Base-by-base conservation (phyloP, 331 rosid genomes). In the Pyrus hybrid region DNA sequence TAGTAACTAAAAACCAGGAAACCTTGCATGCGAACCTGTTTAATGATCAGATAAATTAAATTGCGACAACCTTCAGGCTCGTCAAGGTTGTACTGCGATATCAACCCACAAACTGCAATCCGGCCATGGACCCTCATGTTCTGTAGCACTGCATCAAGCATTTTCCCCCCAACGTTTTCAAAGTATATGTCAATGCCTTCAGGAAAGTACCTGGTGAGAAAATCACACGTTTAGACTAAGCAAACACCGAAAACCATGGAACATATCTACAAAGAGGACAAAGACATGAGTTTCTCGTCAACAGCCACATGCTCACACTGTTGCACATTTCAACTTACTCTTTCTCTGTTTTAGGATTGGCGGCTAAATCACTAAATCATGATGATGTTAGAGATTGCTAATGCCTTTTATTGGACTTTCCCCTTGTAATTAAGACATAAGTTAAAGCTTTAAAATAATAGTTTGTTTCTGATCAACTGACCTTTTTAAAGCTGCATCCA, bases 161-260 rank as follows among this genome's bases (percentile, higher is more conserved):
- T 80, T 43, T 75, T 69, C 33, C 83, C 83, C 14, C 80, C 83
- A 9, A 75, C 83, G 25, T 80, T 80, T 20, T 80, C 83, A 69
- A 69, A 75, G 71, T 75, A 80, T 14, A 80, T 75, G 20, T 75
- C 80, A 1, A 80, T 80, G 41, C 83, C 83, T 51, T 75, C 51
- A 1, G 76, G 83, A 14, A 80, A 68, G 62, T 54, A 80, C 22
- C 80, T 80, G 76, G 30, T 22, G 37, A 5, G 26, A 7, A 12
- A 71, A 29, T 16, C 14, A 13, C 20, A 29, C 16, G 22, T 23
- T 71, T 6, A 71, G 66, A 56, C 53, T 5, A 51, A 18, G 63
- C 60, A 53, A 71, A 11, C 20, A 53, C 20, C 3, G 6, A 28
- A n/a, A 49, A 23, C n/a, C 17, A 1, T 7, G 67, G 13, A 41